Conservation (phyloP, 2,329 filamentous ascomycete species). For the Magnaporthiopsis incrustans region DNA sequence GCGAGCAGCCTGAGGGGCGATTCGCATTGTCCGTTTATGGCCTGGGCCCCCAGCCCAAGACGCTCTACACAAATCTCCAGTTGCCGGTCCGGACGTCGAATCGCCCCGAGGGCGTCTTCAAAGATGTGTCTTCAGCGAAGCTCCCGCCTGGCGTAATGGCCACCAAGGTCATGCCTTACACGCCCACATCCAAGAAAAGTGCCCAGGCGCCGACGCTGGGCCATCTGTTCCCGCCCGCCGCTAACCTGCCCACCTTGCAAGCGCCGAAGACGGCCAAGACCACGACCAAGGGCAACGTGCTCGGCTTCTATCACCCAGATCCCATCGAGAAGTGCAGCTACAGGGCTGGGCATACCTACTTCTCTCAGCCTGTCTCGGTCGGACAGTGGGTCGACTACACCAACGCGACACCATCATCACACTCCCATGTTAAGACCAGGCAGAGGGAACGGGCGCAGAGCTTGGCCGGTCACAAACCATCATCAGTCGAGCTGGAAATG, state of each 20-base stretch:
- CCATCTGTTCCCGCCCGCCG: conserved; percentile 63
- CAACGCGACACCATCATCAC: conserved; percentile 50
- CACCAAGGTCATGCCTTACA: conserved; percentile 53
- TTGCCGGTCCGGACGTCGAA: conserved; percentile 29
- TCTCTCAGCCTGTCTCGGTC: conserved; percentile 54
- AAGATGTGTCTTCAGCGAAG: conserved; percentile 51
- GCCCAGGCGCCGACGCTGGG: conserved; percentile 57
- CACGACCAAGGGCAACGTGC: conserved; percentile 49
- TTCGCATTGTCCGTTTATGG: conserved; percentile 71
- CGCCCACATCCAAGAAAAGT: conserved; percentile 32
- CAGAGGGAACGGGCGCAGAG: conserved; percentile 67
- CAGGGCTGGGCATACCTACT: conserved; percentile 49
- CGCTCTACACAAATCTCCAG: conserved; percentile 81
- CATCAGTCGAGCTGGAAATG: conserved; percentile 46
- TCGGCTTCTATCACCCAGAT: conserved; percentile 28
- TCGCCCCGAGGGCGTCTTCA: conserved; percentile 19
- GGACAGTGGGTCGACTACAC: conserved; percentile 66
- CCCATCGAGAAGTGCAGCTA: conserved; percentile 44
- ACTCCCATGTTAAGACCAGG: conserved; percentile 48
- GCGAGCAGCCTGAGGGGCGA: conserved; percentile 2
- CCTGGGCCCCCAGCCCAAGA: conserved; percentile 60
- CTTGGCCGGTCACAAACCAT: conserved; percentile 50
- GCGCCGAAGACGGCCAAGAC: conserved; percentile 66
- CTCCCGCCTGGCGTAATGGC: conserved; percentile 69
- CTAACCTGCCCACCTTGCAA: conserved; percentile 56